These are phyloP conservation scores for Boletellus sp. DNA, from an alignment of 768 basidiomycete genomes.

Conservation along the genomic window DNA sequence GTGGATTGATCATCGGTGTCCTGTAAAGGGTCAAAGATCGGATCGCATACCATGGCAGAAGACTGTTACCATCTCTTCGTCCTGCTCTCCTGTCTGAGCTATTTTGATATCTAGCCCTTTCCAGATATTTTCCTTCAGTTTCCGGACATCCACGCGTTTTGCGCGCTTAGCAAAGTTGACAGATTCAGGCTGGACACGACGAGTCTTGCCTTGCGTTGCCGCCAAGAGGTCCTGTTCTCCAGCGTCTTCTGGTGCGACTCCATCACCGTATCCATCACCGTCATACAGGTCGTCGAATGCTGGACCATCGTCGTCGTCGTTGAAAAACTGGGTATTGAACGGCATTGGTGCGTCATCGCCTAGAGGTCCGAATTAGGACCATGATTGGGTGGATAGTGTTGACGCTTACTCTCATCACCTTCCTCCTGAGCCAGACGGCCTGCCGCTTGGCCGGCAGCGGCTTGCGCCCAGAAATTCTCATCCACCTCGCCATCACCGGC, in stretches of 20 bases:
- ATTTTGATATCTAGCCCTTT: slow-evolving; percentile 80
- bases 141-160: slow-evolving; percentile 94
- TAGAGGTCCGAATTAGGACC: slow-evolving; percentile 15
- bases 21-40: slow-evolving; percentile 29
- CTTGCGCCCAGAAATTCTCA: slow-evolving; percentile 96
- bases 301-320: slow-evolving; percentile 83
- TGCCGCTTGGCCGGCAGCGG: slow-evolving; percentile 79
- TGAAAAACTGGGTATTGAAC: slow-evolving; percentile 96
- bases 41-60: background rate
- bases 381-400: background rate
- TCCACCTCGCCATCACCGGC: slow-evolving; percentile 85
- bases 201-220: slow-evolving; percentile 69
- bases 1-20: slow-evolving; percentile 49
- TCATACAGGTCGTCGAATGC: slow-evolving; percentile 57
- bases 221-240: slow-evolving; percentile 88
- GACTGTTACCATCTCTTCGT: slow-evolving; percentile 51
- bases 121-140: slow-evolving; percentile 98
- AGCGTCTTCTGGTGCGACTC: slow-evolving; percentile 46
- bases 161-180: slow-evolving; percentile 95
- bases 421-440: slow-evolving; percentile 50
- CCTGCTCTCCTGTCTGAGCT: slow-evolving; percentile 34
- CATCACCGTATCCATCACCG: slow-evolving; percentile 45
- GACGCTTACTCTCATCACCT: slow-evolving; percentile 58
- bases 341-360: slow-evolving; percentile 58
- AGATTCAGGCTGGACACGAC: slow-evolving; percentile 79